Evolutionary conservation across 371 early-diverging fungal genomes (phyloP), one percentile per base, ranked within the genome.

Genomic region (Aphelidium insulamus): DNA sequence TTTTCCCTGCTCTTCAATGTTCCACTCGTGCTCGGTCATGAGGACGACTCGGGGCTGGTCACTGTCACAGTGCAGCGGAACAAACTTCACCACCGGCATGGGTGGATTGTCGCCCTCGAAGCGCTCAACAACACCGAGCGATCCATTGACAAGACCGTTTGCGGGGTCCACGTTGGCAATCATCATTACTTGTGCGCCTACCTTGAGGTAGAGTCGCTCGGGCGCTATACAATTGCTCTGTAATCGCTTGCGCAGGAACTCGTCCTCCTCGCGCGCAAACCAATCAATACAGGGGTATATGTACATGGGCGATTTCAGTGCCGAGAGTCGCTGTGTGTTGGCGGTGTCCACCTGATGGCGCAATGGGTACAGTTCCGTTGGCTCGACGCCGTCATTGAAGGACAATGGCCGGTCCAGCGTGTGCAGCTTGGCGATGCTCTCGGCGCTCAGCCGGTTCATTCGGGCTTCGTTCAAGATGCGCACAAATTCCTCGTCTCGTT

Each of bases 121-220:
- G n/a, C n/a, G n/a, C n/a, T n/a, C 51, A 0, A 90, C 66, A 0
- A 70, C 56, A 3, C 91, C 91, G 22, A 77, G 54, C 5, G 72
- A 62, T 17, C 91, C 91, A 42, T 90, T 90, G 15, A 85, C 84
- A 4, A 91, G 51, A 0, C 57, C 62, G 3, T 40, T 20, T 0
- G 48, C 50, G 9, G 57, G 40, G 7, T 39, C 39, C 40, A 75
- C 39, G 41, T 91, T 91, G 37, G 77, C 76, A 17, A 79, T 42
- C 21, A 91, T 58, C 69, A 91, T 75, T 3, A 91, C 92, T 35
- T 85, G 90, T 0, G 87, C 78, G 27, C 63, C 54, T 14, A 49
- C 32, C 45, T 80, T 81, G 16, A 90, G 52, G 20, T 59, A 55
- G 3, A 88, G 45, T 7, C 32, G 35, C 2, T 46, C 37, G 0